Conservation (phyloP, 192 early-diverging fungal species). For the Lunasporangiospora selenospora region DNA sequence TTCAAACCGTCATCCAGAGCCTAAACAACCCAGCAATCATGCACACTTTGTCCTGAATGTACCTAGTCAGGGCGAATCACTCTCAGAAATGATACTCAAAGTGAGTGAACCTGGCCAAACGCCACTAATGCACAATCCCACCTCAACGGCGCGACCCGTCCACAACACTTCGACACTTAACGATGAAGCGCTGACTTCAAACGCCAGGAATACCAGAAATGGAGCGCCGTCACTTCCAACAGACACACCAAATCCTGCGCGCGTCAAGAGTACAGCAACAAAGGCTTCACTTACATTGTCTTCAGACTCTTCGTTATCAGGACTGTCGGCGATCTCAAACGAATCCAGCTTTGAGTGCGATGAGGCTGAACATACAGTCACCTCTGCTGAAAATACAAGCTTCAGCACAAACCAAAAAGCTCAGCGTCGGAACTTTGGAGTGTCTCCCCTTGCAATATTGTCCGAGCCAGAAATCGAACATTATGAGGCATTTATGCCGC, state of each 20-base stretch:
- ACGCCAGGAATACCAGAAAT: no score
- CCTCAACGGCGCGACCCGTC: no score
- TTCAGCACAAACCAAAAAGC: not conserved
- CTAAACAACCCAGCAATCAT: no score
- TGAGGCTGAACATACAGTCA: not conserved
- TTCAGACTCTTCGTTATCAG: conserved; percentile 35
- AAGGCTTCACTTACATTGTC: conserved; percentile 32
- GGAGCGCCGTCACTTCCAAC: no score
- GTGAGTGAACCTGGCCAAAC: not conserved
- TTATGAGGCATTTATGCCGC: conserved; percentile 23
- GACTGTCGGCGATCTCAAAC: conserved; percentile 4
- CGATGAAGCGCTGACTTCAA: no score
- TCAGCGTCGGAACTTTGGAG: no score
- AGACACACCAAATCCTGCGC: conserved; percentile 24
- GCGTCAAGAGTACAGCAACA: conserved; percentile 19
- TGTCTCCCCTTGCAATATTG: no score
- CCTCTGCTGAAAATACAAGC: not conserved
- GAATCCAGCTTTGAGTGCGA: not conserved
- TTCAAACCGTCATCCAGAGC: no score
- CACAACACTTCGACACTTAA: no score
- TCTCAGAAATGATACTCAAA: conserved; percentile 34
- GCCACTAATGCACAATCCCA: no score
- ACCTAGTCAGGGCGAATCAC: conserved; percentile 21
- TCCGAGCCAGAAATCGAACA: conserved; percentile 1
- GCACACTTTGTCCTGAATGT: no score